Percentiles rank a stretch among this genome's conserved stretches.
phyloP scores from a whole-genome alignment of 192 early-diverging fungal species.

The Backusella australiensis region DNA sequence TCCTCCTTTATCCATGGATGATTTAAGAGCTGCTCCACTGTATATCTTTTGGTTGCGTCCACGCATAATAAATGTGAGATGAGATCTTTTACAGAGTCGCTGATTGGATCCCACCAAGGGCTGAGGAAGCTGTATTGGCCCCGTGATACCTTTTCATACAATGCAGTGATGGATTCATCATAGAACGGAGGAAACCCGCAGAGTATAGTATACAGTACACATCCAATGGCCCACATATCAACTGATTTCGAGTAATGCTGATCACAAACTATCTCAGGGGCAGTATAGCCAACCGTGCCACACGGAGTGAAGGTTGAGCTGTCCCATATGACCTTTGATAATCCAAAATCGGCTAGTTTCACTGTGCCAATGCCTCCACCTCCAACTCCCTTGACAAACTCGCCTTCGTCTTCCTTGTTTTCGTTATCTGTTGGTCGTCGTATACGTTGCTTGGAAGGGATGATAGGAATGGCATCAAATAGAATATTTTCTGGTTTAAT shows the following conservation, averaged over 20 bases:
- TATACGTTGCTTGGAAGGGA: constrained; percentile 40
- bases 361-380: constrained; percentile 82
- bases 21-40: constrained; percentile 75
- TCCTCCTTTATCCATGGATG: constrained; percentile 69
- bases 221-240: constrained; percentile 87
- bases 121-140: constrained; percentile 83
- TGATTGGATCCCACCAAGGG: constrained; percentile 94
- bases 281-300: constrained; percentile 91
- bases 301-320: constrained; percentile 85
- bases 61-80: constrained; percentile 67
- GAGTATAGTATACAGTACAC: constrained; percentile 79
- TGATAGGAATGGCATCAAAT: constrained; percentile 68
- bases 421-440: constrained; percentile 45
- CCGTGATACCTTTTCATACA: constrained; percentile 82
- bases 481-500: constrained; percentile 93
- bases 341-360: constrained; percentile 88
- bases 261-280: constrained; percentile 87
- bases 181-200: constrained; percentile 84
- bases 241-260: constrained; percentile 79
- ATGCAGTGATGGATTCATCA: constrained; percentile 72
- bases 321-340: constrained; percentile 85
- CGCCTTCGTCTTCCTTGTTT: constrained; percentile 72
- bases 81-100: constrained; percentile 69
- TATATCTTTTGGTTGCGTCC: constrained; percentile 68
- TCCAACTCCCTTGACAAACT: constrained; percentile 68